Base-by-base conservation (phyloP, 495 filamentous ascomycete genomes). In the Glarea lozoyensis region DNA sequence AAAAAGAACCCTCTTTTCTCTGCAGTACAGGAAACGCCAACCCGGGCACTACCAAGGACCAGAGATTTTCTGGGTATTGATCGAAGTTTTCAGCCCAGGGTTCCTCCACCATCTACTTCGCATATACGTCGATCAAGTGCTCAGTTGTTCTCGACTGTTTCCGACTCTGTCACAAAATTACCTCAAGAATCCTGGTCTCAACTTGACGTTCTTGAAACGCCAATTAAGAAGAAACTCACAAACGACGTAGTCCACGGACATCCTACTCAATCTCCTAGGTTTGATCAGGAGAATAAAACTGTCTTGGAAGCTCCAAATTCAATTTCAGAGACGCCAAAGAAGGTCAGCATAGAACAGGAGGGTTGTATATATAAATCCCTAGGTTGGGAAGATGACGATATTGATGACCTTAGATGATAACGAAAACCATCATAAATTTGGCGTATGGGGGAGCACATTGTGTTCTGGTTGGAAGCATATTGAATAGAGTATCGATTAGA, bases 351-450 rank as follows among this genome's bases (percentile, higher is more conserved):
- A 24, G 40, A 12, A 10, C 38, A 44, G 10, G 57, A 70, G 60
- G 60, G 66, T 53, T 67, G 64, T 13, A 83, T 94, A 35, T 93
- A 84, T 55, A 75, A 81, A 58, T 64, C 66, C 25, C 57, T 92
- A 37, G 82, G 87, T 35, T 86, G 88, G 88, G 81, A 90, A 51
- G 79, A 83, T 54, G 78, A 84, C 45, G 79, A 72, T 23, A 23
- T 52, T 46, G 53, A 52, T 40, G 53, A 56, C 24, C 32, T 56
- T 12, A 35, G 54, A 54, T 63, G 43, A 62, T 2, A 10, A 35
- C 15, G 32, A 16, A 35, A 29, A 29, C n/a, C n/a, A 29, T n/a
- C n/a, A n/a, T n/a, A n/a, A n/a, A n/a, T n/a, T n/a, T n/a, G n/a
- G n/a, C n/a, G n/a, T n/a, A n/a, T n/a, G n/a, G n/a, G n/a, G n/a